Evolutionary conservation across 495 filamentous ascomycete species (phyloP), one percentile per base, ranked within the genome.

Genomic region (Neurospora sp.): DNA sequence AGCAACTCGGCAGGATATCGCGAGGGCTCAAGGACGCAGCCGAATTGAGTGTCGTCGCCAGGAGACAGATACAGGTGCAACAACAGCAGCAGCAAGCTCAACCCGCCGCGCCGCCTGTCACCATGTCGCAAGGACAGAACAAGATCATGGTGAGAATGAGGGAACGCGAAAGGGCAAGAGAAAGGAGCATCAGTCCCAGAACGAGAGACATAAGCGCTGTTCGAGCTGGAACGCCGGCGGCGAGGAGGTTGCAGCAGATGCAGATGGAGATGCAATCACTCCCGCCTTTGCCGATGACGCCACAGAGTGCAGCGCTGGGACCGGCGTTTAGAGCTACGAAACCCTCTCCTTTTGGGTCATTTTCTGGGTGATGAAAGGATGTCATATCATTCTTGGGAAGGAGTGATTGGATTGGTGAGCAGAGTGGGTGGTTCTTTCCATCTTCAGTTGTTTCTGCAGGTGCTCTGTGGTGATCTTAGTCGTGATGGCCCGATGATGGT

Each of bases 261-360:
- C 76, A 79, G 31, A 76, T 75, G 18, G 77, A 72, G 44, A 74
- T 73, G 35, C 35, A 41, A 31, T 23, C 35, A 20, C 77, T 76
- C 41, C 62, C 76, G 41, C 73, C 75, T 23, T 39, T 83, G 20
- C 82, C 81, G 9, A 80, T 84, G 76, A 83, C 83, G 39, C 92
- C 92, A 7, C 83, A 93, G 69, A 93, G 91, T 76, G 92, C 92
- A 9, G 92, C 92, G 16, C 85, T 95, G 5, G 92, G 93, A 12
- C 91, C 75, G 27, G 77, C 77, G 4, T 73, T 76, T 27, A 90
- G 23, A 91, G 77, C 77, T 3, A 78, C 77, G 39, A 75, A 72
- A 42, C 74, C 74, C 23, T 73, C 75, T n/a, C 72, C 74, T 14
- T 60, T 60, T 38, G 71, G 46, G 74, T 66, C 74, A 7, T 75